phyloP scores from a whole-genome alignment of 805 yeast genomes.

The Suhomyces faveliae region DNA sequence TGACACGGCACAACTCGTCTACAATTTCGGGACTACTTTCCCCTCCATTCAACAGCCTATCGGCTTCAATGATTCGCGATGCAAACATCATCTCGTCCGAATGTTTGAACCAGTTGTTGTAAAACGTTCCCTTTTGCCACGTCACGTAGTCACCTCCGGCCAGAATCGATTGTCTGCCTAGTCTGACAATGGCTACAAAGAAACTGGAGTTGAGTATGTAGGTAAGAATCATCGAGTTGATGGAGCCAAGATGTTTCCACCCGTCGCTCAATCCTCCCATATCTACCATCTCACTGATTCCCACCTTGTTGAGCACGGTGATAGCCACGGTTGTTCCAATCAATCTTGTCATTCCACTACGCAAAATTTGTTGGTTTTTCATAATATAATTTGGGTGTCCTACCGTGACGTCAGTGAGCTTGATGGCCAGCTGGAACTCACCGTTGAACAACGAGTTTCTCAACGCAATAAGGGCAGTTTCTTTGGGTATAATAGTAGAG shows the following conservation, averaged over 20 bases:
- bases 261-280: conserved; percentile 36
- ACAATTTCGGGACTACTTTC: conserved; percentile 31
- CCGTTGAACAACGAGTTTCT: conserved; percentile 57
- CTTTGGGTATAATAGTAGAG: conserved; percentile 27
- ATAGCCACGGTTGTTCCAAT: conserved; percentile 31
- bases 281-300: conserved; percentile 38
- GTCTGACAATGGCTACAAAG: conserved; percentile 39
- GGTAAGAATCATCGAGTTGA: conserved; percentile 48
- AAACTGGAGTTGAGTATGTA: conserved; percentile 41
- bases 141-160: conserved; percentile 53
- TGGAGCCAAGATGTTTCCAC: conserved; percentile 39
- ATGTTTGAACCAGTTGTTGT: conserved; percentile 61
- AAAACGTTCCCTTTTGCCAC: conserved; percentile 66
- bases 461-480: conserved; percentile 60
- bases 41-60: conserved; percentile 51
- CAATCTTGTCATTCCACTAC: conserved; percentile 30
- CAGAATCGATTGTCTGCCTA: conserved; percentile 37
- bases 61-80: conserved; percentile 62
- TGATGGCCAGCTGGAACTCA: conserved; percentile 55
- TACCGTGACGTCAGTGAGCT: conserved; percentile 58
- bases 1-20: conserved; percentile 37
- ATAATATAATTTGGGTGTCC: conserved; percentile 53
- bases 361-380: conserved; percentile 28
- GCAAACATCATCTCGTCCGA: conserved; percentile 70
- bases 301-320: conserved; percentile 40